Percentiles rank a stretch among this genome's conserved stretches.
These are phyloP conservation scores for Pezicula rhizophila DNA, from an alignment of 2,329 filamentous ascomycete genomes.

Conservation along the genomic window DNA sequence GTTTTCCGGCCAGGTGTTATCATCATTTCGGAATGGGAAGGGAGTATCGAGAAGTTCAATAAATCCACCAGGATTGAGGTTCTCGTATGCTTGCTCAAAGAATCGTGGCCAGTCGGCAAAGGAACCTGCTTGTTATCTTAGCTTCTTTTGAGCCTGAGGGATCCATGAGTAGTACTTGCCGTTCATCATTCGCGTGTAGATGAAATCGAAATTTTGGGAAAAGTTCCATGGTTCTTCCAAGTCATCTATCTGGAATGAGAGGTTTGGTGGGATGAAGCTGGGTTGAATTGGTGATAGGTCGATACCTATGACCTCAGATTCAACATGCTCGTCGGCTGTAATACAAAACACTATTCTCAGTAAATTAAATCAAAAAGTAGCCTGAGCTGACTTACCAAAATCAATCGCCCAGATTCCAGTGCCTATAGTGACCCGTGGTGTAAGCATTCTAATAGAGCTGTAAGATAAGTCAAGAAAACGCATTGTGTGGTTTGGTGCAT, in stretches of 20 bases:
- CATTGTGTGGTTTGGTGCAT: neutral
- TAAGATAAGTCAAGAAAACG: neutral
- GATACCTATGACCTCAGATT: conserved; percentile 20
- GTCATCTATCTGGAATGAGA: conserved; percentile 60
- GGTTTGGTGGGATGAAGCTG: conserved; percentile 50
- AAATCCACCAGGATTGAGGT: conserved; percentile 38
- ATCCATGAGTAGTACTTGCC: no score
- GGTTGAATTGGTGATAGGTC: conserved; percentile 27
- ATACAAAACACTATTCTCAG: no score
- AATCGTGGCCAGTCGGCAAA: conserved; percentile 18
- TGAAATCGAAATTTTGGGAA: conserved; percentile 17
- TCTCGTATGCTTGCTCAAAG: conserved; percentile 9
- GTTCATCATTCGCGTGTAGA: conserved; percentile 19
- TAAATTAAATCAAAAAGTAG: neutral
- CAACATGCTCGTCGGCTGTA: neutral
- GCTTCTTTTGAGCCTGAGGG: no score
- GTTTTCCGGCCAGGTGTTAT: conserved; percentile 24
- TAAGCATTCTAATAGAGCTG: neutral
- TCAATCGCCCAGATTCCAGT: conserved; percentile 10
- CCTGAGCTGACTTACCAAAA: conserved; percentile 1
- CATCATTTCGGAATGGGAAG: conserved; percentile 31
- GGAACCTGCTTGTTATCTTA: conserved; percentile 6
- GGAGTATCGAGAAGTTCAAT: conserved; percentile 37
- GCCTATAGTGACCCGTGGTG: neutral
- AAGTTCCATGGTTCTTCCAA: conserved; percentile 22